Percentiles rank a stretch among this genome's conserved stretches.
These are phyloP conservation scores for Arabidopsis thaliana DNA, from an alignment of 345 rosid species.

Conservation along the genomic window DNA sequence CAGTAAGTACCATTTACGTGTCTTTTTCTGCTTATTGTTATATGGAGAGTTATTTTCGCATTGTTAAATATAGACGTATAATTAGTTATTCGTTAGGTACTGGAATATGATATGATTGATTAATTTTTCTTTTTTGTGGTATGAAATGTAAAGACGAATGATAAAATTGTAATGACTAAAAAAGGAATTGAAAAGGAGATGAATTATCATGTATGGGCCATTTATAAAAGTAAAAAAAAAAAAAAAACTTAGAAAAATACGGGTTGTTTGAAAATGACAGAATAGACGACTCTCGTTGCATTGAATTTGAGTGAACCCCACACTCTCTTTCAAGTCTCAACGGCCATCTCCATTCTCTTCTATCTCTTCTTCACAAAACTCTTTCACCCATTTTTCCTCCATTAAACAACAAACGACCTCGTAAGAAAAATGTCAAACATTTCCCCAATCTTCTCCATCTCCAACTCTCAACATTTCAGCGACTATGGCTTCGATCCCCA, in stretches of 20 bases:
- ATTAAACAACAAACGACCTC: constrained; percentile 3
- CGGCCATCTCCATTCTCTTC: constrained; percentile 34
- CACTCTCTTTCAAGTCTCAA: constrained; percentile 28
- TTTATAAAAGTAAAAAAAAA: not conserved
- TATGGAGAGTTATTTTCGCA: not conserved
- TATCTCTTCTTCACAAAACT: not conserved
- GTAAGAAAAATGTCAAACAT: constrained; percentile 57
- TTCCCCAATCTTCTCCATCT: constrained; percentile 71
- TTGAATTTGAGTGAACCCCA: constrained; percentile 37
- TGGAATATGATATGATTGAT: not conserved
- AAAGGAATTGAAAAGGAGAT: constrained; percentile 1
- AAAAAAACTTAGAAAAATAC: not conserved
- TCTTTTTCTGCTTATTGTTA: not conserved
- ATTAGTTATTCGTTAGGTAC: not conserved
- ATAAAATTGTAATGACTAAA: not conserved
- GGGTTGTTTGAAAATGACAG: constrained; percentile 33
- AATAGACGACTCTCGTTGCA: constrained; percentile 32
- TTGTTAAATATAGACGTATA: not conserved
- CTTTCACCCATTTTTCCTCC: constrained; percentile 4
- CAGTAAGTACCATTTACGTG: not conserved
- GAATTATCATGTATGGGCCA: not conserved
- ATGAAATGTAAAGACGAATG: not conserved
- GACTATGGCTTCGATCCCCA: constrained; percentile 95
- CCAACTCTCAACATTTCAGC: constrained; percentile 72
- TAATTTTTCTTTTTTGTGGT: not conserved